Evolutionary conservation across 192 early-diverging fungal genomes (phyloP).

Genomic region (Coemansia aciculifera): DNA sequence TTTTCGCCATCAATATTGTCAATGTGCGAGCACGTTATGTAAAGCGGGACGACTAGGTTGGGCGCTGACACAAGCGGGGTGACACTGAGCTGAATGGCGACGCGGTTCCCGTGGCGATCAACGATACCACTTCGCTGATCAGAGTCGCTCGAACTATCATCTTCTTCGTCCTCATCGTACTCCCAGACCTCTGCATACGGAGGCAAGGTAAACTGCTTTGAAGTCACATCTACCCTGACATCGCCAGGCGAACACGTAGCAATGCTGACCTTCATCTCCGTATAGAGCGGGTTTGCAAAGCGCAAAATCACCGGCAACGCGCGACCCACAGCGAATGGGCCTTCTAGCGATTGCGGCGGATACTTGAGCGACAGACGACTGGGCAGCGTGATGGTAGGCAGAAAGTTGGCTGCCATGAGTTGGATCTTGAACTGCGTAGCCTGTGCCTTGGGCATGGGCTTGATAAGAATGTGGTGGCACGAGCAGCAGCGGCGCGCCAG

Average conservation of each 20-base stretch:
- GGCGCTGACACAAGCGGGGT: slow-evolving; percentile 20
- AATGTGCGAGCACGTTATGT: slow-evolving; percentile 40
- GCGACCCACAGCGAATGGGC: slow-evolving; percentile 44
- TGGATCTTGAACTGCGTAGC: slow-evolving; percentile 86
- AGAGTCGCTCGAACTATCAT: slow-evolving; percentile 16
- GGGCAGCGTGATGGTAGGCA: slow-evolving; percentile 72
- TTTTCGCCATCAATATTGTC: slow-evolving; percentile 33
- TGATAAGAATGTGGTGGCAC: slow-evolving; percentile 88
- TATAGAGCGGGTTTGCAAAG: slow-evolving; percentile 81
- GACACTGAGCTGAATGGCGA: slow-evolving; percentile 42
- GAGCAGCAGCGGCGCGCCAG: slow-evolving; percentile 79
- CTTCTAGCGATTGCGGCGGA: slow-evolving; percentile 6
- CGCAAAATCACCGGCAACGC: slow-evolving; percentile 60
- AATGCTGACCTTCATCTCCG: slow-evolving; percentile 65
- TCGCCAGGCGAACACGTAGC: slow-evolving; percentile 43
- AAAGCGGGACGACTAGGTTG: slow-evolving; percentile 38
- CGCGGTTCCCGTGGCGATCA: slow-evolving; percentile 43
- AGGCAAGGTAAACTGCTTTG: slow-evolving; percentile 66
- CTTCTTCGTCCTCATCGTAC: slow-evolving; percentile 67
- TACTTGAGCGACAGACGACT: slow-evolving; percentile 21
- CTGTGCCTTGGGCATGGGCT: slow-evolving; percentile 91
- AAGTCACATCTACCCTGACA: slow-evolving; percentile 58
- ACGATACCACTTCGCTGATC: slow-evolving; percentile 31
- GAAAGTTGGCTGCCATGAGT: slow-evolving; percentile 75
- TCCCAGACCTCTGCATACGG: slow-evolving; percentile 81